Percentiles rank a stretch among this genome's conserved stretches.
Conservation (phyloP, 2,329 filamentous ascomycete genomes). For the Pestalotiopsis sp. region DNA sequence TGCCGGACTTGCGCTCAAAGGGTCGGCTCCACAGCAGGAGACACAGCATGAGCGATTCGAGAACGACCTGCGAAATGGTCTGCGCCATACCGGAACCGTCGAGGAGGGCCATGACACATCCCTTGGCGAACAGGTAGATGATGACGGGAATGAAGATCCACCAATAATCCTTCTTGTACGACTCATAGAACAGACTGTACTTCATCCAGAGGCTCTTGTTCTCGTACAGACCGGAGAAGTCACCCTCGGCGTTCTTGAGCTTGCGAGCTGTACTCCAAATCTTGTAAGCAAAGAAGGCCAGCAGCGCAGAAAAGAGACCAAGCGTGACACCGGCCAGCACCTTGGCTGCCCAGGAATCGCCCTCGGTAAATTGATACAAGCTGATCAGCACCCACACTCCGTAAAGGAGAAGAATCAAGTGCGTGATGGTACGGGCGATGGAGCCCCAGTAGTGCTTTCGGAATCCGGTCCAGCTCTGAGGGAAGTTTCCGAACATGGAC, state of each 20-base stretch:
- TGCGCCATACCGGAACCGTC: conserved; percentile 85
- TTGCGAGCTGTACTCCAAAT: conserved; percentile 76
- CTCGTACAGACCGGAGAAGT: conserved; percentile 73
- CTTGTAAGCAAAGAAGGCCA: conserved; percentile 81
- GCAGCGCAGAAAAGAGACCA: conserved; percentile 73
- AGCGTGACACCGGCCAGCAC: conserved; percentile 80
- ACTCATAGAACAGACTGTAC: conserved; percentile 97
- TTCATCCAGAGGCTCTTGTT: conserved; percentile 90
- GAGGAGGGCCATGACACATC: conserved; percentile 78
- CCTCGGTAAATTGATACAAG: conserved; percentile 89
- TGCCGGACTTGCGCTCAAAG: conserved; percentile 82
- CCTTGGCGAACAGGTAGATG: conserved; percentile 87
- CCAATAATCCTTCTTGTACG: conserved; percentile 93
- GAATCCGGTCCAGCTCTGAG: conserved; percentile 77
- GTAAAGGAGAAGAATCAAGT: conserved; percentile 87
- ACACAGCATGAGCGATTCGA: conserved; percentile 77
- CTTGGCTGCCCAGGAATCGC: conserved; percentile 94
- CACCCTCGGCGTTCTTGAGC: conserved; percentile 73
- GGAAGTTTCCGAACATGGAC: conserved; percentile 87
- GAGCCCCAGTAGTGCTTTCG: conserved; percentile 96
- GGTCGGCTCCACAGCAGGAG: conserved; percentile 84
- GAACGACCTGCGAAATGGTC: conserved; percentile 73
- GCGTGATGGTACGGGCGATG: conserved; percentile 84
- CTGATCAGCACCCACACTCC: conserved; percentile 96
- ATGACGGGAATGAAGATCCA: conserved; percentile 93